Percentiles rank a stretch among this genome's conserved stretches.
Conservation (phyloP, 2,329 filamentous ascomycete species). For the Aureobasidium namibiae region DNA sequence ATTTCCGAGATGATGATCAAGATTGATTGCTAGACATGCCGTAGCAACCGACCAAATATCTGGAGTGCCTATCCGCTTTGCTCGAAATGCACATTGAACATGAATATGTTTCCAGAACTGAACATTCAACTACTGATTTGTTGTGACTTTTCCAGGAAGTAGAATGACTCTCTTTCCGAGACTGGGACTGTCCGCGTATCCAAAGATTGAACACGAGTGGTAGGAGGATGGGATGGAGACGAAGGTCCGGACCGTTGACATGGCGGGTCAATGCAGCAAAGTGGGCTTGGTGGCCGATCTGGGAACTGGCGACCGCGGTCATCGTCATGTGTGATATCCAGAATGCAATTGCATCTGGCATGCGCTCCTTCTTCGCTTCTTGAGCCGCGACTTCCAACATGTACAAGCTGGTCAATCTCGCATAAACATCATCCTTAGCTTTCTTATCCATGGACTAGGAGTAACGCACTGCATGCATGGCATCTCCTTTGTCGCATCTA, state of each 20-base stretch:
- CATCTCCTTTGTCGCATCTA: constrained; percentile 6
- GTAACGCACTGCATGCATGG: neutral
- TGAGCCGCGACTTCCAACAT: neutral
- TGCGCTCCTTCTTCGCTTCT: neutral
- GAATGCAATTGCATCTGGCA: neutral
- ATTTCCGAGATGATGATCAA: neutral
- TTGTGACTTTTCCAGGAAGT: too few species aligned
- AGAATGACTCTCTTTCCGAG: neutral
- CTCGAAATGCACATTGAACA: neutral
- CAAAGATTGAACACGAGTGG: neutral
- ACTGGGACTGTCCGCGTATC: neutral
- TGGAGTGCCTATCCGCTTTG: neutral
- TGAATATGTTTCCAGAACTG: neutral
- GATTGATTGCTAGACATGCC: neutral
- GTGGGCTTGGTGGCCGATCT: neutral
- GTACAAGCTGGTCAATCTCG: neutral
- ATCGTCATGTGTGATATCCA: constrained; percentile 8
- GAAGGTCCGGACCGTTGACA: neutral
- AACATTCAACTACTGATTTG: neutral
- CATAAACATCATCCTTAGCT: neutral
- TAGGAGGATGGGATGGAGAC: neutral
- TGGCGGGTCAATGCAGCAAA: neutral
- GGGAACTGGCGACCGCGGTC: neutral
- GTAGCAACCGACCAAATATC: neutral
- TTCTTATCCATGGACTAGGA: neutral